Base-by-base conservation (phyloP, 768 basidiomycete genomes). In the Boletus bicolor region DNA sequence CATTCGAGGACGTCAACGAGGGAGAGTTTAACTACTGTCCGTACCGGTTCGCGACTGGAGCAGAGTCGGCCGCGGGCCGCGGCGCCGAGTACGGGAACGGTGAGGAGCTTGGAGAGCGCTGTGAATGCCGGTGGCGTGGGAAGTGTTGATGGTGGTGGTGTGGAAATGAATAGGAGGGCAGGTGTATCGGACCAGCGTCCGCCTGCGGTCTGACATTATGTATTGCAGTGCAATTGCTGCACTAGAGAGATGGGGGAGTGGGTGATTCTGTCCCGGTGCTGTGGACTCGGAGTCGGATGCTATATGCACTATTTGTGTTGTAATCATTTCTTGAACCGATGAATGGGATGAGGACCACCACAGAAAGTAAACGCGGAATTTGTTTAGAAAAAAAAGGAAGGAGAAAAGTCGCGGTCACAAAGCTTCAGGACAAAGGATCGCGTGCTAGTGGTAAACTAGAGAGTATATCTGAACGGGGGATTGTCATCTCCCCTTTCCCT, bases 391-490 rank as follows among this genome's bases (percentile, higher is more conserved):
- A 21, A 24, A 17, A 47, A 0, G 10, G 8, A 7, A 1, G 17
- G 9, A 24, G 10, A 19, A 7, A 32, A 34, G 36, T n/a, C 12
- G 24, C 21, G 30, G 26, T 21, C 17, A 12, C 36, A 44, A 35
- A 21, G 8, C 14, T 35, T 44, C 43, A 19, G 4, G 3, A 28
- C 30, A 19, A 49, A 15, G 26, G 21, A 10, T 35, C 17, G 38
- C 3, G 9, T 14, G 49, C 21, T 5, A 8, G 32, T 12, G 24
- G 28, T 32, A 11, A 44, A 30, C 53, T 60, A 69, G 14, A 67
- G 38, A 2, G 61, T 48, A 8, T 69, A 72, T 76, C 79, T 76
- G 72, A 82, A 85, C 44, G 84, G 64, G 28, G 83, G 84, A 44
- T 79, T 80, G 49, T 76, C 74, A 59, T 80, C 80, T 4, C 81